These are phyloP conservation scores for Papilionanthe hybrid DNA, from an alignment of 116 monocot genomes.

Conservation along the genomic window DNA sequence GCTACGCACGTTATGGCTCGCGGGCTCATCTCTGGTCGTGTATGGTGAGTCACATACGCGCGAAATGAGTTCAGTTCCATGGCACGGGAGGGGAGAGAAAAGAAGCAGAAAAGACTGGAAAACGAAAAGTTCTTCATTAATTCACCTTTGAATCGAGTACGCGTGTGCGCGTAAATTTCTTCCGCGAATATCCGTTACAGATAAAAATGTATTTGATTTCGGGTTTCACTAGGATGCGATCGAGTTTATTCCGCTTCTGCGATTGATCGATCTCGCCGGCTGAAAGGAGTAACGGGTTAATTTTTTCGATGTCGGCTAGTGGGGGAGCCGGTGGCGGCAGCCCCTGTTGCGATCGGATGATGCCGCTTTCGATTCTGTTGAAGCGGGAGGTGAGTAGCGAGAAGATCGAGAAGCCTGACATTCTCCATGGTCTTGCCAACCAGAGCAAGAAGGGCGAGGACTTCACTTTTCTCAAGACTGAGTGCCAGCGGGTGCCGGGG, in stretches of 20 bases:
- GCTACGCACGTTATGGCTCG: not conserved
- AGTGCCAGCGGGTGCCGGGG: slow-evolving; percentile 62
- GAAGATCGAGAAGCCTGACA: slow-evolving; percentile 59
- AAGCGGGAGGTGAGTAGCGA: slow-evolving; percentile 52
- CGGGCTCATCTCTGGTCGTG: not conserved
- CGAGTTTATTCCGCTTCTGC: not conserved
- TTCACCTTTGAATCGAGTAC: not conserved
- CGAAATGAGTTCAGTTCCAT: not conserved
- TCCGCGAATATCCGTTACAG: not conserved
- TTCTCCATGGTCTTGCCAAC: slow-evolving; percentile 56
- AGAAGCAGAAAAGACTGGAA: not conserved
- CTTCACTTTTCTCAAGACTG: slow-evolving; percentile 59
- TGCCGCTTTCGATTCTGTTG: slow-evolving; percentile 58
- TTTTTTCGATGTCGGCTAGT: slow-evolving; percentile 8
- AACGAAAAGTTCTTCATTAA: not conserved
- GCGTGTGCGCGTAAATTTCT: not conserved
- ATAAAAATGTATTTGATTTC: slow-evolving; percentile 1
- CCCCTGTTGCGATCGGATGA: slow-evolving; percentile 13
- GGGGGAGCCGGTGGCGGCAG: slow-evolving; percentile 9
- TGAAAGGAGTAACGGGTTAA: not conserved
- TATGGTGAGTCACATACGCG: not conserved
- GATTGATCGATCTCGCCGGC: not conserved
- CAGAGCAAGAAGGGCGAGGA: slow-evolving; percentile 90
- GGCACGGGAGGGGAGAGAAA: not conserved
- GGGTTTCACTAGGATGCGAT: not conserved